Evolutionary conservation across 176 grass and related monocot species (phyloP), one percentile per base, ranked within the genome.

Genomic region (Calamus simplicifolius): DNA sequence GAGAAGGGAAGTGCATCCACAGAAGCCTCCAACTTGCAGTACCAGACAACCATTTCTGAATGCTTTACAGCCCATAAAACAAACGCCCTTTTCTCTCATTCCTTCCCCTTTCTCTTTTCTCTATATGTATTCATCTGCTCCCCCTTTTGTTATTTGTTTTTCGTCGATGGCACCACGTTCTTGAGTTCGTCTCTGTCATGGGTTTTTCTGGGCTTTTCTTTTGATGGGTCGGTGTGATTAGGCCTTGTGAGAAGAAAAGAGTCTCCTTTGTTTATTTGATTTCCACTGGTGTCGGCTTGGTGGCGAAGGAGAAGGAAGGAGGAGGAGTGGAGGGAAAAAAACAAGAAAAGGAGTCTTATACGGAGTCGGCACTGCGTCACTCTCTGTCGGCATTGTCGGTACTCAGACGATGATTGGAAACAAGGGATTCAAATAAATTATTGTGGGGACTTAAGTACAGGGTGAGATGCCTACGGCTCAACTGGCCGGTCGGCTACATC

Each of bases 301-400:
- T 69, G 5, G 66, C 6, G 66, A 57, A 57, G 43, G 25, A 60
- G 61, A 64, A 30, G 16, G 14, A 4, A 57, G 18, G 53, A 25
- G 27, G 49, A 10, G 7, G 6, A 48, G 29, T 6, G 29, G 27
- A 18, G 21, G 35, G 35, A 6, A 12, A 19, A 35, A 23, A 18
- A 3, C 5, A 25, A 19, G 7, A 25, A 49, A 18, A 16, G 50
- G 49, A 2, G 52, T 59, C 30, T 58, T 25, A 75, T 50, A 67
- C 61, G 56, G 72, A 49, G 72, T 85, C 71, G 85, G 89, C 78
- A 81, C 72, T 15, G 75, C 71, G 79, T 85, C 85, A 59, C 81
- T 64, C 48, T 95, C 84, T 67, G 51, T 58, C 70, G 59, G 61
- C 77, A 69, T 58, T 80, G 79, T 95, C 78, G 64, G 59, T 61